Evolutionary conservation across 371 early-diverging fungal genomes (phyloP).

Genomic region (Syncephalastrum racemosum): DNA sequence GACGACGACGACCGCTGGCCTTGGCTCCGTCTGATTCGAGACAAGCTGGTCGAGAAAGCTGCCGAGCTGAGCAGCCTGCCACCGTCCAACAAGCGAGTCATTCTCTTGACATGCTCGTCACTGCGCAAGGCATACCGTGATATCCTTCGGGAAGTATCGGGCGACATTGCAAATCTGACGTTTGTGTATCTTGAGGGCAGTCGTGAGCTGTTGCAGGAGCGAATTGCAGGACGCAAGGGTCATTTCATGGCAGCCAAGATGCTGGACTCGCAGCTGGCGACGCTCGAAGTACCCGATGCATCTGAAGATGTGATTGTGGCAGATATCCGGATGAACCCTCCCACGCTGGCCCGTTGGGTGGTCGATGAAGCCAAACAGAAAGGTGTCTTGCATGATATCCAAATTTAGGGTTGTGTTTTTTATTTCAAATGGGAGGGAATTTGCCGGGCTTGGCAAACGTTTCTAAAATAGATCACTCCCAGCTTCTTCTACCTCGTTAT

Average conservation of each 20-base stretch:
- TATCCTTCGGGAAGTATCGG: slow-evolving; percentile 44
- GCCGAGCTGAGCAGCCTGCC: slow-evolving; percentile 8
- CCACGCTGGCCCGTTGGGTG: slow-evolving; percentile 19
- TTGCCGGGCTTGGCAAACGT: too few relatives aligned
- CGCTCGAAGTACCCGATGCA: slow-evolving; percentile 61
- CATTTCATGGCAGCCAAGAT: slow-evolving; percentile 61
- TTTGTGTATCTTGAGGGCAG: slow-evolving; percentile 65
- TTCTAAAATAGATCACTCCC: too few relatives aligned
- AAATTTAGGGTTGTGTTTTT: too few relatives aligned
- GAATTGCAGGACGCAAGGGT: slow-evolving; percentile 45
- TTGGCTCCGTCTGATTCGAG: slow-evolving; percentile 53
- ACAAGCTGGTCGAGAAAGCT: slow-evolving; percentile 22
- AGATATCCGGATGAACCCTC: slow-evolving; percentile 25
- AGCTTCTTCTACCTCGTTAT: too few relatives aligned
- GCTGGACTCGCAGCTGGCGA: slow-evolving; percentile 60
- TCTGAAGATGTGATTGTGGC: slow-evolving; percentile 51
- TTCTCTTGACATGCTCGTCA: slow-evolving; percentile 66
- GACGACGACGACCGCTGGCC: slow-evolving; percentile 69
- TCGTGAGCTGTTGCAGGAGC: slow-evolving; percentile 39
- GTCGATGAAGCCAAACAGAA: slow-evolving; percentile 15
- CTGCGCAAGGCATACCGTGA: slow-evolving; percentile 64
- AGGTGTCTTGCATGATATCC: too few relatives aligned
- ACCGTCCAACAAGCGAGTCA: slow-evolving; percentile 14
- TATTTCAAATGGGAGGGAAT: too few relatives aligned
- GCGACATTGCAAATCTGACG: slow-evolving; percentile 29